Conservation (phyloP, 2,329 filamentous ascomycete genomes). For the Anisogramma anomala region DNA sequence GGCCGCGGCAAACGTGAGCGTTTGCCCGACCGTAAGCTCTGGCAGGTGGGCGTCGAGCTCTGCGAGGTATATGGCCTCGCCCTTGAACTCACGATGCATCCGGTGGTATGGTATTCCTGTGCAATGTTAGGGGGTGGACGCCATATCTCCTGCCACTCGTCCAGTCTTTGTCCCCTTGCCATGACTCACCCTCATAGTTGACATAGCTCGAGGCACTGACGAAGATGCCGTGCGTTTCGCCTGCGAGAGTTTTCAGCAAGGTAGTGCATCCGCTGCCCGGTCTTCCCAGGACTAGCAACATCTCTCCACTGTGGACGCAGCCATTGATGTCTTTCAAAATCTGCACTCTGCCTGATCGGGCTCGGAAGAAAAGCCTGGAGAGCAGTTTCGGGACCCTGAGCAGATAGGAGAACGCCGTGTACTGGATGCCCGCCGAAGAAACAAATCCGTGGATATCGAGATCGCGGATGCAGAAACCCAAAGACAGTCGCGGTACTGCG, state of each 20-base stretch:
- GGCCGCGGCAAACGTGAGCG: slow-evolving; percentile 47
- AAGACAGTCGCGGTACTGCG: no score
- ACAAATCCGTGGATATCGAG: no score
- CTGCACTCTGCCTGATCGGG: not conserved
- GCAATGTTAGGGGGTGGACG: no score
- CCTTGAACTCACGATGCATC: not conserved
- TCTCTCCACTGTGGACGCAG: not conserved
- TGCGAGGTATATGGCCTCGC: not conserved
- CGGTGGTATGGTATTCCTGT: not conserved
- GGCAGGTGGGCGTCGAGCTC: slow-evolving; percentile 40
- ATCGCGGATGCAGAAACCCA: no score
- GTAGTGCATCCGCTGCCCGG: slow-evolving; percentile 1
- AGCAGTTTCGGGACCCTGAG: no score
- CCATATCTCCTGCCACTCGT: not conserved
- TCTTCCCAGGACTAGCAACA: slow-evolving; percentile 1
- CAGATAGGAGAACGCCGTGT: no score
- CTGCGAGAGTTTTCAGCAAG: slow-evolving; percentile 15
- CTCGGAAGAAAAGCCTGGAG: no score
- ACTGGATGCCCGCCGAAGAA: no score
- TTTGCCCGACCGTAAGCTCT: slow-evolving; percentile 49
- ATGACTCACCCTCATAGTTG: slow-evolving; percentile 7
- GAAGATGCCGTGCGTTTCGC: not conserved
- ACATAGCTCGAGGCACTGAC: slow-evolving; percentile 6
- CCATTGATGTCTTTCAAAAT: not conserved
- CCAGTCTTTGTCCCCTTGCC: not conserved